Evolutionary conservation across 2,329 filamentous ascomycete species (phyloP), one percentile per base, ranked within the genome.

Genomic region (Cercospora citrullina): DNA sequence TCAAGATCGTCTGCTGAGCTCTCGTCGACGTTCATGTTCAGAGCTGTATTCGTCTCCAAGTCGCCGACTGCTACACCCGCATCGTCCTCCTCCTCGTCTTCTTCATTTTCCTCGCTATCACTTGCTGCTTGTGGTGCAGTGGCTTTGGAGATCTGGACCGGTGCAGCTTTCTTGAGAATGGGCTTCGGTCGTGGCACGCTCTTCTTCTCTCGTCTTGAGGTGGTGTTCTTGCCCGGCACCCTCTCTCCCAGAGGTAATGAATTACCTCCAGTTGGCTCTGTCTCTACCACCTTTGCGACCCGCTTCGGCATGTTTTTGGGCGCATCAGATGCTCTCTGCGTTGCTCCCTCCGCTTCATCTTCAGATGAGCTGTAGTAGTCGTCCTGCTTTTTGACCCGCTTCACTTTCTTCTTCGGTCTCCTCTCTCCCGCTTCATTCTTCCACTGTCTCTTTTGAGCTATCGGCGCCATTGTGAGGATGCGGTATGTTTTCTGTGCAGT

Each of bases 331-430:
- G 73, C 72, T 48, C 69, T 66, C 21, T 68, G 70, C 10, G 59
- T 60, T 30, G 65, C 66, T 16, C 64, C 71, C 42, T 70, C 72
- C 80, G 83, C 82, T 60, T 82, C 80, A 65, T 87, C 85, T 55
- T 89, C 87, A 67, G 86, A 86, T 33, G 87, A 89, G 76, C 86
- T 89, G 84, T 90, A 85, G 80, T 91, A 90, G 67, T 83, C 80
- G 72, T 80, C 81, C 77, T 90, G 87, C 77, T 88, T 88, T 78
- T 87, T 88, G 77, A 87, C 84, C 74, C 51, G 87, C 78, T 87
- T 87, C 57, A 81, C 77, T 72, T 80, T 81, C 76, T 84, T 84
- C 28, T 83, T 81, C 73, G 84, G 84, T 57, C 84, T 84, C 63
- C 84, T 82, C 78, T 87, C 83, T 62, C 84, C 84, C 64, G 90